These are phyloP conservation scores for Trichoderma breve DNA, from an alignment of 2,329 filamentous ascomycete species.

Conservation along the genomic window DNA sequence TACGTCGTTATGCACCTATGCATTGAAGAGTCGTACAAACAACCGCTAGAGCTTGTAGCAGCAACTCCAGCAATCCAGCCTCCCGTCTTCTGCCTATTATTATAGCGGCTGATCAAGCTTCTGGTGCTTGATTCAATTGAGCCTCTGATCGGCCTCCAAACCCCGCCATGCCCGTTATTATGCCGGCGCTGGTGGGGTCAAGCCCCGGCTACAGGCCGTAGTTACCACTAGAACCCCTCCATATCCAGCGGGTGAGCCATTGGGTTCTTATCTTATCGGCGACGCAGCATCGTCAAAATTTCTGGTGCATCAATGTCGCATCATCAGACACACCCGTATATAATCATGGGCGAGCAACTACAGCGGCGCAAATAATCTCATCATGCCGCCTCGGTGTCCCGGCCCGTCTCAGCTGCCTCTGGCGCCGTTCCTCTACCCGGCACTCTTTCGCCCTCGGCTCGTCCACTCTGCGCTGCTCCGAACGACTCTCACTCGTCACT, in stretches of 20 bases:
- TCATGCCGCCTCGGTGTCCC: slow-evolving; percentile 32
- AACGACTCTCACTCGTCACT: slow-evolving; percentile 23
- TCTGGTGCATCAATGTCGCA: neutral
- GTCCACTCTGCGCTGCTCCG: slow-evolving; percentile 25
- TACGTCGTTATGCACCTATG: neutral
- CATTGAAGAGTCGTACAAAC: neutral
- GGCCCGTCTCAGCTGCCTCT: slow-evolving; percentile 26
- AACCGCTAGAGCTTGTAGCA: neutral
- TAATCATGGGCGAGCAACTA: neutral
- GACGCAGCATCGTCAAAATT: neutral
- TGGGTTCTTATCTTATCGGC: slow-evolving; percentile 12
- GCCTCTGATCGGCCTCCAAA: neutral
- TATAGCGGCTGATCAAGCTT: neutral
- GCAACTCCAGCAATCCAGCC: neutral
- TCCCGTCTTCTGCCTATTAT: neutral
- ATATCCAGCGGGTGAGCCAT: neutral
- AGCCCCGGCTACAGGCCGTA: neutral
- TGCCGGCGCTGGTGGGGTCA: slow-evolving; percentile 11
- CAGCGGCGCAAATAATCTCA: neutral
- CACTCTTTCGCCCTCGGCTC: slow-evolving; percentile 36
- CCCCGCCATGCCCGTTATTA: slow-evolving; percentile 6
- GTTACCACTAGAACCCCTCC: neutral
- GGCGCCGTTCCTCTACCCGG: slow-evolving; percentile 50
- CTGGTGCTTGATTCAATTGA: neutral
- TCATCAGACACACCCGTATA: neutral